These are phyloP conservation scores for Citrullus colocynthis DNA, from an alignment of 306 rosid species.

Conservation along the genomic window DNA sequence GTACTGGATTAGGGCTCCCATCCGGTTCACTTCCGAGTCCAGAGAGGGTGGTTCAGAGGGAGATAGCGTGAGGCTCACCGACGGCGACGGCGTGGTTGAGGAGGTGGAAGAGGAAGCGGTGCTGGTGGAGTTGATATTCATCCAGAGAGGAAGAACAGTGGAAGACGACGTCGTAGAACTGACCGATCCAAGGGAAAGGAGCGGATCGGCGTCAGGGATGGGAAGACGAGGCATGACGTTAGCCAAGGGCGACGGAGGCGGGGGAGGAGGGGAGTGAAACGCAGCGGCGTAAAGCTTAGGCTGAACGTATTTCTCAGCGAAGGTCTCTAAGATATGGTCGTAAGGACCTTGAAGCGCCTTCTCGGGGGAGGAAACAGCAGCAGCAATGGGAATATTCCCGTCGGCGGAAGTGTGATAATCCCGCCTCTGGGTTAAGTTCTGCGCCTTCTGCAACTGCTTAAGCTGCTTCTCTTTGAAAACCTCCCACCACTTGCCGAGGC, in stretches of 20 bases:
- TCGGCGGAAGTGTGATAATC: conserved; percentile 8
- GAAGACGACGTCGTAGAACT: conserved; percentile 6
- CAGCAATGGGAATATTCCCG: conserved; percentile 2
- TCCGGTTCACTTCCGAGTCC: conserved; percentile 17
- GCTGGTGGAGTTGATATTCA: conserved; percentile 12
- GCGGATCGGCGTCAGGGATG: conserved; percentile 18
- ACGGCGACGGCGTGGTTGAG: conserved; percentile 24
- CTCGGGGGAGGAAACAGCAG: conserved; percentile 12
- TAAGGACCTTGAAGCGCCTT: conserved; percentile 29
- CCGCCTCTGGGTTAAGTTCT: not conserved
- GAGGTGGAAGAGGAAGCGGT: conserved; percentile 14
- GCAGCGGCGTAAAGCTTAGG: conserved; percentile 12
- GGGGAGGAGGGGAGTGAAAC: not conserved
- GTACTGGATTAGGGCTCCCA: conserved; percentile 15
- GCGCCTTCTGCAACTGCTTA: conserved; percentile 15
- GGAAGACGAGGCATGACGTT: not conserved
- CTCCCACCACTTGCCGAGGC: conserved; percentile 53
- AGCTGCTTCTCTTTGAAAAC: conserved; percentile 41
- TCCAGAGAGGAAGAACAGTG: conserved; percentile 24
- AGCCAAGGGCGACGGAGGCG: not conserved
- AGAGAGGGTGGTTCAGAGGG: conserved; percentile 17
- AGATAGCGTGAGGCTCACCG: conserved; percentile 28
- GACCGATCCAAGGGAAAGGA: conserved; percentile 25
- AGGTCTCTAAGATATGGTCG: conserved; percentile 37
- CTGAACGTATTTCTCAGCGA: conserved; percentile 41